These are phyloP conservation scores for Hypoxylon crocopeplum DNA, from an alignment of 495 filamentous ascomycete genomes.

Conservation along the genomic window DNA sequence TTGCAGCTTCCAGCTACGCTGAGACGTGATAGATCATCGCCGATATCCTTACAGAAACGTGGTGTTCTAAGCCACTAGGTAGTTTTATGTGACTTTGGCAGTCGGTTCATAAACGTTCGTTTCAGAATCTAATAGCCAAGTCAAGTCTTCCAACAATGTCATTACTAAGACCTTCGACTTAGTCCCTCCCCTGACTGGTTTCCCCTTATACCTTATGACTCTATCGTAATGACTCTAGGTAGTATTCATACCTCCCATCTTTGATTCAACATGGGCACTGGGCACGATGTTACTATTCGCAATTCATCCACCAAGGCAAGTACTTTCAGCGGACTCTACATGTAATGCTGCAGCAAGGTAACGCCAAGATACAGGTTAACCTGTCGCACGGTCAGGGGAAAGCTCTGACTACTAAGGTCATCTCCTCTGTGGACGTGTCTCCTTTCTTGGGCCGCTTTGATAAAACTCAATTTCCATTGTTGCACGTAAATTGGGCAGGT, in stretches of 20 bases:
- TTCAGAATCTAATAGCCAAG: background rate
- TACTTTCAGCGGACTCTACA: too few species aligned
- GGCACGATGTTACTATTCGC: too few species aligned
- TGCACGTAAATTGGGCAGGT: conserved; percentile 2
- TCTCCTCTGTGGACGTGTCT: background rate
- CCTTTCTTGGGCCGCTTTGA: background rate
- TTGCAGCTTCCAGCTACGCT: conserved; percentile 28
- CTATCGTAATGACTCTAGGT: too few species aligned
- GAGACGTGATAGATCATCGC: conserved; percentile 34
- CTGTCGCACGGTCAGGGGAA: background rate
- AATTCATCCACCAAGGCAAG: too few species aligned
- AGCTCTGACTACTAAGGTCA: background rate
- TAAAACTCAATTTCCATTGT: conserved; percentile 10
- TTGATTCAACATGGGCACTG: too few species aligned
- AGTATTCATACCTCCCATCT: too few species aligned
- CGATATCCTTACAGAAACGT: conserved; percentile 38
- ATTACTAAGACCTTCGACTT: too few species aligned
- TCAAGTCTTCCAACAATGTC: background rate
- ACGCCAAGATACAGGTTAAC: background rate
- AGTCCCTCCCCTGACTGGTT: too few species aligned
- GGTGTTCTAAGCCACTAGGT: conserved; percentile 36
- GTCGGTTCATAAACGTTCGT: conserved; percentile 6
- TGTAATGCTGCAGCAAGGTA: too few species aligned
- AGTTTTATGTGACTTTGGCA: conserved; percentile 13
- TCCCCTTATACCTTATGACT: too few species aligned